Conservation (phyloP, 164 flowering plant species). For the Vitis cinerea region DNA sequence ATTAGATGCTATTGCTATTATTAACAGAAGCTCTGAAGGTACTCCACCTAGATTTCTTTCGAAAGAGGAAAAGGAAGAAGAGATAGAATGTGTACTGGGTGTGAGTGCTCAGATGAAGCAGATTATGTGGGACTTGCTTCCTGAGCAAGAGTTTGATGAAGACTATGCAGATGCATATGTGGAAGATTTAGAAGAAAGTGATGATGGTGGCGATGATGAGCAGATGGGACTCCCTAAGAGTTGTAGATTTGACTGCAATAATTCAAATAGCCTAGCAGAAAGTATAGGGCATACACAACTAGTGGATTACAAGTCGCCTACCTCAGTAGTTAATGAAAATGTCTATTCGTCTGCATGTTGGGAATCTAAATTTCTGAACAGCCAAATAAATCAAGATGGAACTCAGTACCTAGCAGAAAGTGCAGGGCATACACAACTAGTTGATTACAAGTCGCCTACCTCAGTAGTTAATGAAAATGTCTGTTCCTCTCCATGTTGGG, state of each 20-base stretch:
- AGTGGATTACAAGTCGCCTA: constrained; percentile 3
- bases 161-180: constrained; percentile 67
- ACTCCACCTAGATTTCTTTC: constrained; percentile 9
- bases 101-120: constrained; percentile 68
- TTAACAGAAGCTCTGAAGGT: constrained; percentile 37
- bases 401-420: constrained; percentile 25
- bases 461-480: background rate
- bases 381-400: constrained; percentile 3
- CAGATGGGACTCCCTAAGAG: background rate
- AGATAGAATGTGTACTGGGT: constrained; percentile 56
- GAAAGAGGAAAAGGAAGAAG: constrained; percentile 48
- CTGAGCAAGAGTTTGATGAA: constrained; percentile 39
- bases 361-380: constrained; percentile 14
- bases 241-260: constrained; percentile 13
- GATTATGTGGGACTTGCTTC: constrained; percentile 46
- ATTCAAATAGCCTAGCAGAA: constrained; percentile 27
- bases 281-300: constrained; percentile 43
- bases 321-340: background rate
- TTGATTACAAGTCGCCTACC: constrained; percentile 5
- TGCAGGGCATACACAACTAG: constrained; percentile 37
- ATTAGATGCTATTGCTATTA: constrained; percentile 37
- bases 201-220: constrained; percentile 23
- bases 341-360: constrained; percentile 1
- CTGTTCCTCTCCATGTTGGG: constrained; percentile 5
- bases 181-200: constrained; percentile 59